Base-by-base conservation (phyloP, 1,284 basidiomycete genomes). In the Rhodotorula sp. region DNA sequence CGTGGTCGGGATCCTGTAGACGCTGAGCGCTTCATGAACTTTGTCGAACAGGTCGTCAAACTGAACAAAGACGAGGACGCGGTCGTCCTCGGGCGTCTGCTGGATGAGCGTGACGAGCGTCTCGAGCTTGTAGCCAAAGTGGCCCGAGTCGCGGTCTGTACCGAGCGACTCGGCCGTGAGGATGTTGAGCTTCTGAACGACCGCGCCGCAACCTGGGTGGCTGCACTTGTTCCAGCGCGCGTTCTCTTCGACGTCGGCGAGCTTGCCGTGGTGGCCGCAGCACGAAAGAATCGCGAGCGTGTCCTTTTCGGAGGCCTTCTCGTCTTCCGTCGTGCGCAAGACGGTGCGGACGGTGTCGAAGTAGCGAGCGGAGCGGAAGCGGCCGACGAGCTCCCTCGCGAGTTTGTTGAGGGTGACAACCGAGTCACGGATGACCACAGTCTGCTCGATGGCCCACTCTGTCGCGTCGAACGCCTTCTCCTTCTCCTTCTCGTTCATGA, bases 21-120 rank as follows among this genome's bases (percentile, higher is more conserved):
- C 85, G 1, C 80, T 82, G 69, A 97, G 85, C 0, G 92, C 91
- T 69, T 93, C 90, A 10, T 87, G 87, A 50, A 96, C 90, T 80
- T 95, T 96, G 78, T 87, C 87, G 84, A 90, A 91, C 70, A 97
- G 85, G 79, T 96, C 94, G 15, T 88, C 88, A 84, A 95, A 97
- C 77, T 97, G 94, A 20, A 95, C 89, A 80, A 97, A 97, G 63
- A 97, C 86, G 51, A 97, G 85, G 20, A 94, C 85, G 4, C 92
- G 88, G 75, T 96, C 92, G 22, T 87, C 83, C 74, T 86, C 85
- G 2, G 89, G 87, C 31, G 94, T 85, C 50, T 82, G 80, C 63
- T 86, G 85, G 81, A 97, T 89, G 71, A 96, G 81, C 44, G 89
- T 82, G 44, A 95, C 87, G 62, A 94, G 87, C 76, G 86, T 87